phyloP scores from a whole-genome alignment of 768 basidiomycete species.

The Amanita molliuscula region DNA sequence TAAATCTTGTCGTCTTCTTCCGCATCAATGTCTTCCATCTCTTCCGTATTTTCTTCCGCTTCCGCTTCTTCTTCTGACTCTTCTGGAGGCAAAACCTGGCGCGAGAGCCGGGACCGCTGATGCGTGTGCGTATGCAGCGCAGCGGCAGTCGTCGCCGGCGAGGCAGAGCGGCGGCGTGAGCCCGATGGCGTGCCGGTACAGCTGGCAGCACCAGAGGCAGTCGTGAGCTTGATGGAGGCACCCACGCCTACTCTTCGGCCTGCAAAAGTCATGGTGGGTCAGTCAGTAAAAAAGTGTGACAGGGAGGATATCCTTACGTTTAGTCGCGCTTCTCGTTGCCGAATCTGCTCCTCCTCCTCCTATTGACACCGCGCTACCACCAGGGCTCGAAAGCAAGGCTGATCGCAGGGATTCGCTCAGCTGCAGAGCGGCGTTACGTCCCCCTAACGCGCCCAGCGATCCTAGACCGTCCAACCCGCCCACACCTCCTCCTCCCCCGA shows the following conservation, averaged over 20 bases:
- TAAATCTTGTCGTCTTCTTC: conserved; percentile 39
- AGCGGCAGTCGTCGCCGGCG: conserved; percentile 26
- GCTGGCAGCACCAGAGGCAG: conserved; percentile 22
- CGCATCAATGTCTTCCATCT: conserved; percentile 33
- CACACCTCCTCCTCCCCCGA: background rate
- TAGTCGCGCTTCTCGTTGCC: conserved; percentile 18
- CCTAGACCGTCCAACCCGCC: conserved; percentile 1
- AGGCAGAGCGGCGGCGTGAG: conserved; percentile 29
- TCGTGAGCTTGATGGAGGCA: conserved; percentile 31
- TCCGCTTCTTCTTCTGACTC: conserved; percentile 33
- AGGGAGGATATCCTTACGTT: conserved; percentile 23
- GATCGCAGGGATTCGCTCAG: conserved; percentile 34
- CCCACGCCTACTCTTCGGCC: conserved; percentile 30
- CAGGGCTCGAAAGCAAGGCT: conserved; percentile 24
- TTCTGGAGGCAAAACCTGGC: conserved; percentile 29
- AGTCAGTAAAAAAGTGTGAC: background rate
- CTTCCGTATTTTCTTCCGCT: conserved; percentile 11
- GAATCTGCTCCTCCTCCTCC: conserved; percentile 13
- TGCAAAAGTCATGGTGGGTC: conserved; percentile 9
- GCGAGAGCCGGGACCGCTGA: conserved; percentile 35
- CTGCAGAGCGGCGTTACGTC: conserved; percentile 25
- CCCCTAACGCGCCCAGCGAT: conserved; percentile 1
- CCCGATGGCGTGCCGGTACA: background rate
- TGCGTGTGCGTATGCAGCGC: conserved; percentile 22
- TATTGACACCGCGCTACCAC: conserved; percentile 15